phyloP scores from a whole-genome alignment of 2,329 filamentous ascomycete genomes.

The Domatiomyces catenatus region DNA sequence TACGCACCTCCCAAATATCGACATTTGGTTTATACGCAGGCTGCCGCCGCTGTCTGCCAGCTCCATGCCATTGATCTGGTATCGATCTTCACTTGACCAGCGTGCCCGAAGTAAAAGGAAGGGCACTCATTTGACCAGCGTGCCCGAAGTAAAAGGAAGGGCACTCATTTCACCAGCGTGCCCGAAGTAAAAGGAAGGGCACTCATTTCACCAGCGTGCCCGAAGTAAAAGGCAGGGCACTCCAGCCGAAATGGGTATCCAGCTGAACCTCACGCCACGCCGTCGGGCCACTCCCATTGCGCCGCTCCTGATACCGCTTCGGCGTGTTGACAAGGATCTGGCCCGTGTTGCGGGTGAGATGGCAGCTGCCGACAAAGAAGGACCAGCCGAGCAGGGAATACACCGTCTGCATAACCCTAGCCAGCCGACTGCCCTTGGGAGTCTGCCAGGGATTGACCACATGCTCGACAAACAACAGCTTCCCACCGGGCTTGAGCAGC shows the following conservation, averaged over 20 bases:
- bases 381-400: slow-evolving; percentile 35
- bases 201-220: slow-evolving; percentile 26
- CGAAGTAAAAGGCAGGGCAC: slow-evolving; percentile 27
- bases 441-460: slow-evolving; percentile 36
- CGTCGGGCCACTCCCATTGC: slow-evolving; percentile 6
- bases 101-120: too few relatives aligned
- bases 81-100: too few relatives aligned
- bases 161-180: slow-evolving; percentile 23
- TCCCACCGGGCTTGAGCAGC: slow-evolving; percentile 39
- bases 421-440: slow-evolving; percentile 31
- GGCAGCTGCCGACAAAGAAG: slow-evolving; percentile 38
- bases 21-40: not conserved
- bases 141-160: too few relatives aligned
- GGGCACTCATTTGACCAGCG: too few relatives aligned
- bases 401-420: slow-evolving; percentile 31
- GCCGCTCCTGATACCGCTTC: not conserved
- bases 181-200: slow-evolving; percentile 29
- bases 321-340: slow-evolving; percentile 26
- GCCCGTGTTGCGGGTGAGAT: slow-evolving; percentile 35
- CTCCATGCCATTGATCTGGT: not conserved
- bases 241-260: slow-evolving; percentile 26
- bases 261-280: slow-evolving; percentile 32
- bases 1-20: not conserved
- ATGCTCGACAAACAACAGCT: slow-evolving; percentile 42
- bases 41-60: not conserved